Conservation (phyloP, 2,329 filamentous ascomycete genomes). For the Cladobotryum protrusum region DNA sequence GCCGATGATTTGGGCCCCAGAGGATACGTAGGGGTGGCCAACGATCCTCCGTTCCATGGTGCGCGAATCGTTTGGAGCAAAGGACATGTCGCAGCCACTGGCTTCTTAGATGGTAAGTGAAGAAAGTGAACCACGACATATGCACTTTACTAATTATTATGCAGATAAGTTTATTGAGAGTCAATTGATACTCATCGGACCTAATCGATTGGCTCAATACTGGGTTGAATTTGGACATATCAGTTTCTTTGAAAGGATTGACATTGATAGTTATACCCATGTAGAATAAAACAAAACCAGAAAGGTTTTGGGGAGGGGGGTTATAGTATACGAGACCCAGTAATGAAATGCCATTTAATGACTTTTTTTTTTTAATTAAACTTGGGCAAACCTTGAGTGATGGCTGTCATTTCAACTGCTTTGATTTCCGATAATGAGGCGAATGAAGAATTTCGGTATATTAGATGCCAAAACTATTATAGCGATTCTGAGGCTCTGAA, state of each 20-base stretch:
- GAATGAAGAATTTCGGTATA: no score
- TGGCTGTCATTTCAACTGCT: no score
- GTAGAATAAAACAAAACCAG: no score
- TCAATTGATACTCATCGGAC: constrained; percentile 71
- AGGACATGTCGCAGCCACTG: constrained; percentile 70
- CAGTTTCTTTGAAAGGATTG: constrained; percentile 54
- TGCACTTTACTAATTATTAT: neutral
- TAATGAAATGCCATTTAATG: no score
- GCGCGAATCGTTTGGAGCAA: constrained; percentile 65
- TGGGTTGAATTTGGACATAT: constrained; percentile 63
- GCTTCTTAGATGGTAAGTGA: constrained; percentile 63
- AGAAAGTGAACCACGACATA: neutral
- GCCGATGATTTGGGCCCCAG: constrained; percentile 66
- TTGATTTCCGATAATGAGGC: no score
- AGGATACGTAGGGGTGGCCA: constrained; percentile 58
- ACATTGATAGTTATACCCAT: constrained; percentile 39
- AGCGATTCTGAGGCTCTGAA: no score
- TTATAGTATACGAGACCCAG: no score
- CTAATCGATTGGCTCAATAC: constrained; percentile 72
- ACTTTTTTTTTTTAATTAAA: no score
- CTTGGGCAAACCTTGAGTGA: no score
- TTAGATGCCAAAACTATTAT: no score
- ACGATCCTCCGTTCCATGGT: constrained; percentile 65
- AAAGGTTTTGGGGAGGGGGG: no score
- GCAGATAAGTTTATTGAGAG: constrained; percentile 68